Base-by-base conservation (phyloP, 208 protist genomes). In the Zelonia costaricensis region DNA sequence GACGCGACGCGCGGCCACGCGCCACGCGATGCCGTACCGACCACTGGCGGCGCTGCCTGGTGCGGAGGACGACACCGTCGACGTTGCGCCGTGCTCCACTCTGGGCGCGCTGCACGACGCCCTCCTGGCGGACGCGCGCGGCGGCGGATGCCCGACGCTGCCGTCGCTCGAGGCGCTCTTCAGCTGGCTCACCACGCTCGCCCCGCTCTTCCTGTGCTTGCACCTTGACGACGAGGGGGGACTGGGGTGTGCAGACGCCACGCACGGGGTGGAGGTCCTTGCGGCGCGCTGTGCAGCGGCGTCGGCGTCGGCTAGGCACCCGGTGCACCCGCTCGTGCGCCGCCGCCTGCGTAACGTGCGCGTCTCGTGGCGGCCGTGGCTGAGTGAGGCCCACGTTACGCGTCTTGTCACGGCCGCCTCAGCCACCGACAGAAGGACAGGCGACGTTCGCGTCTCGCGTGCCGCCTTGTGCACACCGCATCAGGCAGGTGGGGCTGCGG, bases 301-400 rank as follows among this genome's bases (percentile, higher is more conserved):
- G 38, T 16, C 9, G 2, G 28, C 49, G n/a, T 3, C 33, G 2
- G 1, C n/a, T 27, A 16, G 40, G 20, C 13, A 16, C 31, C 25
- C 22, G 2, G 20, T n/a, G 9, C 23, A 45, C 25, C 42, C 28
- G 23, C 54, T 60, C 39, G 23, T 61, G 38, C 57, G 33, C 23
- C 48, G 43, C 0, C 7, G 64, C 18, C 12, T 72, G 33, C 31
- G 49, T 4, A 5, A 65, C 27, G 43, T 40, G 25, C 33, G 23
- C 35, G 65, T 72, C 3, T 53, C 65, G 27, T 72, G 55, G 65
- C 56, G 60, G 38, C 65, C 57, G 40, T 64, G 65, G 65, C 39
- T 72, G 10, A 39, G 33, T 9, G 1, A 38, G 0, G 22, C 39
- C 0, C 57, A 60, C 16, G 44, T 22, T 16, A 27, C 44, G 20